Conservation (phyloP, 2,329 filamentous ascomycete genomes). For the Curvularia sp. region DNA sequence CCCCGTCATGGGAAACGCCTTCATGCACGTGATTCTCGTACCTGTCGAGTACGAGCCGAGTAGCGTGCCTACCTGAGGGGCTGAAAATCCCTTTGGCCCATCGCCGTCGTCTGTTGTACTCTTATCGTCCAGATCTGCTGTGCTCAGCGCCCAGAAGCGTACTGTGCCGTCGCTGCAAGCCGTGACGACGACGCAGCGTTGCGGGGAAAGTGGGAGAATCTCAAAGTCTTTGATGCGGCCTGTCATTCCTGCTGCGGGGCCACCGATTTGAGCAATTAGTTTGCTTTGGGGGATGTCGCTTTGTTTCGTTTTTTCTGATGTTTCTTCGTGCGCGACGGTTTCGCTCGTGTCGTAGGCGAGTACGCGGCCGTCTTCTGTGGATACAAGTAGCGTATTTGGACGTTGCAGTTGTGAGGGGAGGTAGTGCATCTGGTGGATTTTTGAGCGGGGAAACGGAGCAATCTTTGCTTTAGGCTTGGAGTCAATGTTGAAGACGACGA, state of each 20-base stretch:
- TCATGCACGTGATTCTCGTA: slow-evolving; percentile 88
- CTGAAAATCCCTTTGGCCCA: slow-evolving; percentile 34
- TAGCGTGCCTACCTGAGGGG: slow-evolving; percentile 67
- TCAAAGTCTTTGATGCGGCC: slow-evolving; percentile 90
- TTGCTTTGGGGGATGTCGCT: slow-evolving; percentile 63
- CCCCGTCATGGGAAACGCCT: slow-evolving; percentile 81
- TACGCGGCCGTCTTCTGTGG: slow-evolving; percentile 89
- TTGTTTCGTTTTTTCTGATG: slow-evolving; percentile 48
- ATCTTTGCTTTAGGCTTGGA: slow-evolving; percentile 80
- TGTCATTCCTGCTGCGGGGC: slow-evolving; percentile 69
- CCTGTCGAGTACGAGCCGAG: slow-evolving; percentile 83
- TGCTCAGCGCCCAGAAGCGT: slow-evolving; percentile 73
- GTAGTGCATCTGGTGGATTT: slow-evolving; percentile 84
- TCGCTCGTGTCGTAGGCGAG: slow-evolving; percentile 77
- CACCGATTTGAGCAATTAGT: slow-evolving; percentile 78
- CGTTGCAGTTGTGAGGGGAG: slow-evolving; percentile 54
- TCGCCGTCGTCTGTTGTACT: slow-evolving; percentile 19
- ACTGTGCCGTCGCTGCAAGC: slow-evolving; percentile 86
- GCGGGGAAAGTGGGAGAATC: slow-evolving; percentile 60
- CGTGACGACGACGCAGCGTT: slow-evolving; percentile 66
- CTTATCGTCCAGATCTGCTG: slow-evolving; percentile 32
- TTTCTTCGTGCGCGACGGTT: slow-evolving; percentile 52
- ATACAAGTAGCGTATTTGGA: slow-evolving; percentile 71
- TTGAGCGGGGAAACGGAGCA: slow-evolving; percentile 71
- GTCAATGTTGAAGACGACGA: slow-evolving; percentile 86